phyloP scores from a whole-genome alignment of 1,284 basidiomycete genomes.

The Cryptococcus wingfieldii region DNA sequence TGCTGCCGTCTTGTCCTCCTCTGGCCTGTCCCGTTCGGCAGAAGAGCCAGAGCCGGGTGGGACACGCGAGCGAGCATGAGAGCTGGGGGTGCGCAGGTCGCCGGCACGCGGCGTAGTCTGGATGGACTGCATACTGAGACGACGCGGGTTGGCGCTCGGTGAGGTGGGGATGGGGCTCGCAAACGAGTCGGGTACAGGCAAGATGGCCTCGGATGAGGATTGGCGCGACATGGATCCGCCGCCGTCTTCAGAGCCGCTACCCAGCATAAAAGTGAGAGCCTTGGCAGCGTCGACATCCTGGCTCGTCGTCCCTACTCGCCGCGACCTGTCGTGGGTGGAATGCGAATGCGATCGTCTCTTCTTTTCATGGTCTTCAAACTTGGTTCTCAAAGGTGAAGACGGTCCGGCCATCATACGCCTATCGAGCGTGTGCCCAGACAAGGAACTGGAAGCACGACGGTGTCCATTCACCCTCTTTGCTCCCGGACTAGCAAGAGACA shows the following conservation, averaged over 20 bases:
- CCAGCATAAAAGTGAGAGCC: constrained; percentile 38
- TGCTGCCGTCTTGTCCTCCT: constrained; percentile 44
- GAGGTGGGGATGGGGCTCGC: constrained; percentile 4
- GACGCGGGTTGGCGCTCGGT: constrained; percentile 3
- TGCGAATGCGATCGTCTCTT: constrained; percentile 43
- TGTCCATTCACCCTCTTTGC: neutral
- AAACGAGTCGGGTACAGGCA: constrained; percentile 18
- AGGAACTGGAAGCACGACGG: constrained; percentile 13
- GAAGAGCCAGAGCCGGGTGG: constrained; percentile 1
- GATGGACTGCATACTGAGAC: neutral
- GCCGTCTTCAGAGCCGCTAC: constrained; percentile 20
- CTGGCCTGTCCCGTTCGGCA: constrained; percentile 12
- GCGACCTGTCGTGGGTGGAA: constrained; percentile 23
- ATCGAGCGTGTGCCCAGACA: constrained; percentile 8
- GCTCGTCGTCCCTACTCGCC: constrained; percentile 20
- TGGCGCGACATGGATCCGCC: constrained; percentile 6
- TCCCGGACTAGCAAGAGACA: constrained; percentile 4
- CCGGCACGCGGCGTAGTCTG: constrained; percentile 2
- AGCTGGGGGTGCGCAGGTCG: constrained; percentile 10
- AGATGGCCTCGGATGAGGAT: constrained; percentile 1
- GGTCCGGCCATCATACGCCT: constrained; percentile 12
- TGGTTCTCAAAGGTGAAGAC: constrained; percentile 15
- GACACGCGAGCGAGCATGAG: constrained; percentile 5
- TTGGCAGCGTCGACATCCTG: constrained; percentile 47
- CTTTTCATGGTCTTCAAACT: constrained; percentile 10